A percentile compares a stretch with the other conserved stretches of the same genome.
Conservation (phyloP, 1,139 yeast species). For the Saccharomyces hybrid region DNA sequence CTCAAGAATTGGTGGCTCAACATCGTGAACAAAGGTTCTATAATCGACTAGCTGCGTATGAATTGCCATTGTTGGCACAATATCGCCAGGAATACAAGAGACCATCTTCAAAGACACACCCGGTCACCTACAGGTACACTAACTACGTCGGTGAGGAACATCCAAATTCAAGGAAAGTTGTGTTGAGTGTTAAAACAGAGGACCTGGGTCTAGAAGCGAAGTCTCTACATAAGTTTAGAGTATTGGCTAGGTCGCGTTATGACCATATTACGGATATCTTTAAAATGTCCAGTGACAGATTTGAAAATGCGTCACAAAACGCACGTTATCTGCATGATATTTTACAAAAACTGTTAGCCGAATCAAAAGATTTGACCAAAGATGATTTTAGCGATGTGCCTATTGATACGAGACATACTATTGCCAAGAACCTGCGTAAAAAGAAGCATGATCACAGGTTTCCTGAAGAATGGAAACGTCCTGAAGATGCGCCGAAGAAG, state of each 20-base stretch:
- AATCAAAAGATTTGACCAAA: slow-evolving; percentile 49
- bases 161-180: slow-evolving; percentile 65
- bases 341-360: slow-evolving; percentile 51
- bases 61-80: slow-evolving; percentile 75
- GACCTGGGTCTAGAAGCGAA: slow-evolving; percentile 47
- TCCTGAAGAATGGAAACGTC: slow-evolving; percentile 83
- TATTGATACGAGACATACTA: slow-evolving; percentile 64
- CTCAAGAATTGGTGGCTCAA: slow-evolving; percentile 53
- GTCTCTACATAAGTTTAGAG: slow-evolving; percentile 65
- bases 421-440: slow-evolving; percentile 41
- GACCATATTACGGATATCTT: slow-evolving; percentile 53
- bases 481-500: slow-evolving; percentile 52
- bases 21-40: slow-evolving; percentile 58
- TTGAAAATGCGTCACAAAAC: slow-evolving; percentile 77
- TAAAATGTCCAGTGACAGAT: slow-evolving; percentile 55
- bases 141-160: slow-evolving; percentile 70
- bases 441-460: slow-evolving; percentile 41
- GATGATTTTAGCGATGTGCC: slow-evolving; percentile 75
- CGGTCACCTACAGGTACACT: slow-evolving; percentile 61
- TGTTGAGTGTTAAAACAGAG: slow-evolving; percentile 45
- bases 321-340: slow-evolving; percentile 64
- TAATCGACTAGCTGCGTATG: slow-evolving; percentile 81
- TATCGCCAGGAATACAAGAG: slow-evolving; percentile 60
- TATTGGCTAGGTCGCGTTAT: slow-evolving; percentile 74
- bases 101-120: slow-evolving; percentile 39